These are phyloP conservation scores for Hemileccinum impolitum DNA, from an alignment of 768 basidiomycete genomes.

Conservation along the genomic window DNA sequence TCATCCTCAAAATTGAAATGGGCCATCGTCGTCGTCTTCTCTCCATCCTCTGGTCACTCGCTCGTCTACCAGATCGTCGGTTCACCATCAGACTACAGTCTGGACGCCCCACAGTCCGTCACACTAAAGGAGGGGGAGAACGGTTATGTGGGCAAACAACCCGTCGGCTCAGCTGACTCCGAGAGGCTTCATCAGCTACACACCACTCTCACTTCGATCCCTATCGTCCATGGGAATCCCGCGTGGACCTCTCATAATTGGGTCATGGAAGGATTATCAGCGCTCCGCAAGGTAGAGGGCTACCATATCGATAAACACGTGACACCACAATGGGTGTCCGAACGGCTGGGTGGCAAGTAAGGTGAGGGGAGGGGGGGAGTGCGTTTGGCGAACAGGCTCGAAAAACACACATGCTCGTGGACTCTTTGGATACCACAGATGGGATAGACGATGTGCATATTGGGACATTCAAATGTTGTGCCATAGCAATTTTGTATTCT, in stretches of 20 bases:
- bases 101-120: conserved; percentile 33
- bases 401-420: conserved; percentile 6
- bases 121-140: conserved; percentile 30
- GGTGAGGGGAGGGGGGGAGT: neutral
- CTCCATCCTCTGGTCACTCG: conserved; percentile 27
- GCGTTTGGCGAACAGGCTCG: conserved; percentile 1
- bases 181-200: conserved; percentile 29
- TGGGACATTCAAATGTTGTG: conserved; percentile 21
- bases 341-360: conserved; percentile 27
- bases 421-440: conserved; percentile 21
- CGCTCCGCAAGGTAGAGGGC: conserved; percentile 27
- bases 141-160: conserved; percentile 20
- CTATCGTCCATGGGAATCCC: conserved; percentile 24
- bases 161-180: conserved; percentile 27
- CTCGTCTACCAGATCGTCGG: conserved; percentile 32
- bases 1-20: conserved; percentile 23
- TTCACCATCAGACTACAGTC: conserved; percentile 24
- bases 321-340: conserved; percentile 27
- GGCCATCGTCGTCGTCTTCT: conserved; percentile 28
- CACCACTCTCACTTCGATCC: conserved; percentile 25
- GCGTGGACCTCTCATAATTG: conserved; percentile 29
- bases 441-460: conserved; percentile 15
- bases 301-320: conserved; percentile 30
- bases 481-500: conserved; percentile 24
- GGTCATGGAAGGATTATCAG: conserved; percentile 32